Percentiles rank a stretch among this genome's conserved stretches.
phyloP scores from a whole-genome alignment of 176 grass and related monocot genomes.

The Poa annua region DNA sequence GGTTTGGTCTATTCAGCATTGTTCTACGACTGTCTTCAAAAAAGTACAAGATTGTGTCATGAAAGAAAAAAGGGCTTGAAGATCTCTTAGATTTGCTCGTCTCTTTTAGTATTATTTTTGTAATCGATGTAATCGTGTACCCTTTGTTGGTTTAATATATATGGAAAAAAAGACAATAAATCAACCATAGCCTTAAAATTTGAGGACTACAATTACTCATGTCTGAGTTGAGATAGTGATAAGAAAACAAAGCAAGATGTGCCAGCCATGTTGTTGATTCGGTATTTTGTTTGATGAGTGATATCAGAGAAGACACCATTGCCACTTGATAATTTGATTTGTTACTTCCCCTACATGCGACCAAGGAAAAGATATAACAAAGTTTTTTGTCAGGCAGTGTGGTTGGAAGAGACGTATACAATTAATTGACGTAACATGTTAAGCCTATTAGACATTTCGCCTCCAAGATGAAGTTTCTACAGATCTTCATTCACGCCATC shows the following conservation, averaged over 20 bases:
- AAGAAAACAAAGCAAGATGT: not conserved
- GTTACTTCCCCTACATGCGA: not conserved
- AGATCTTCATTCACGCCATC: not conserved
- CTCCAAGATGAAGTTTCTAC: not conserved
- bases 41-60: too few species aligned
- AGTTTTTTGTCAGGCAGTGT: too few species aligned
- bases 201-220: not conserved
- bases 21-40: too few species aligned
- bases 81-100: too few species aligned
- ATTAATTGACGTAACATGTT: not conserved
- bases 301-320: not conserved
- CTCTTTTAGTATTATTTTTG: too few species aligned
- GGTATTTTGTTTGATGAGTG: not conserved
- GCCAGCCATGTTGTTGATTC: not conserved
- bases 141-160: too few species aligned
- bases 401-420: not conserved
- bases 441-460: not conserved
- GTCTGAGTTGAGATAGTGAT: not conserved
- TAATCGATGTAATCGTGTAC: too few species aligned
- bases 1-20: too few species aligned
- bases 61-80: too few species aligned
- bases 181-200: not conserved
- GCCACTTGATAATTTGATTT: constrained; percentile 6
- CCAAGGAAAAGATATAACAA: not conserved
- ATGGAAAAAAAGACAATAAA: too few species aligned